Base-by-base conservation (phyloP, 768 basidiomycete genomes). In the Leccinum variicolor region DNA sequence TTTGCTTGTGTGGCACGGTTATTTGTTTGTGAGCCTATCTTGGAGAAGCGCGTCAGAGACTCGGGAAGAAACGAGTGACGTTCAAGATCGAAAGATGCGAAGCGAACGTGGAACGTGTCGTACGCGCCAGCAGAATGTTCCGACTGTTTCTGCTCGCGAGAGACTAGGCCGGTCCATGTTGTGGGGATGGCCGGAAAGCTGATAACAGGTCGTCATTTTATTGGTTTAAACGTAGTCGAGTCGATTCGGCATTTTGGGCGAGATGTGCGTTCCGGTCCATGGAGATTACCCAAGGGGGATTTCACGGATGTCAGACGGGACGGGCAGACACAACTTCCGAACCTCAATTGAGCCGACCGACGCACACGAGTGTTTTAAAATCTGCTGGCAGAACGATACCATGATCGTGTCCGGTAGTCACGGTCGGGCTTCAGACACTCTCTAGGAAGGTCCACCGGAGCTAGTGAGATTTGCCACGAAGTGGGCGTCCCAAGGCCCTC, bases 281-380 rank as follows among this genome's bases (percentile, higher is more conserved):
- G 52, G 36, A 48, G 45, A 46, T 31, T 31, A 33, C 15, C 19
- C 41, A 28, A 25, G 29, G 3, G 19, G n/a, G 23, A n/a, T 15
- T 49, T 52, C 48, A 56, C 9, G 25, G 31, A 11, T 10, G 15
- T 14, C 25, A 21, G 46, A 31, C 21, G 34, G 8, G 29, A 49
- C 33, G 8, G 19, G 31, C 3, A 36, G 23, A 17, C 19, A 34
- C 56, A 17, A 46, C 28, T 43, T 21, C 41, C 48, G 19, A 39
- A 62, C 31, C 60, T 64, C 63, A 25, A 46, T 31, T 66, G 63
- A 64, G 61, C 23, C 45, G 17, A 15, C 3, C 21, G 57, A 8
- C 43, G 45, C 15, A 41, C 17, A 31, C 29, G 29, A 28, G n/a
- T 26, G 29, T 21, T 60, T 62, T 26, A 45, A 53, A 65, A 65